A percentile compares a stretch with the other conserved stretches of the same genome.
Conservation (phyloP, 192 early-diverging fungal genomes). For the Obelidium mucronatum region DNA sequence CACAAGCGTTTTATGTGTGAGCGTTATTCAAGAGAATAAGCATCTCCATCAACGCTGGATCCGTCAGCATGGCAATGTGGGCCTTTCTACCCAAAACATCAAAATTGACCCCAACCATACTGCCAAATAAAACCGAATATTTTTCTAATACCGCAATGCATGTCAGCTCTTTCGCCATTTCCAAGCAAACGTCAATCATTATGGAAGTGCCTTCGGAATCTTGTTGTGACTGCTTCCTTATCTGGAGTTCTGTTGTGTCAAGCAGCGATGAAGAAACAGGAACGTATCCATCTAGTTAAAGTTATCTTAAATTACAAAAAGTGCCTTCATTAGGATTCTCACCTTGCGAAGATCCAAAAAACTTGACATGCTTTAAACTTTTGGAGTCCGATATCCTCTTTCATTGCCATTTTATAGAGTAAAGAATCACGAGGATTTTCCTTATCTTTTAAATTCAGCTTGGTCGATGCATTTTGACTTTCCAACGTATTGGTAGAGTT, state of each 20-base stretch:
- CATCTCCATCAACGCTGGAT: slow-evolving; percentile 20
- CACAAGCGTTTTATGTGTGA: neutral
- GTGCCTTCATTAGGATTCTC: neutral
- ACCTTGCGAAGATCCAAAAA: slow-evolving; percentile 39
- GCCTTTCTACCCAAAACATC: slow-evolving; percentile 37
- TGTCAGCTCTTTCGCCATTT: slow-evolving; percentile 24
- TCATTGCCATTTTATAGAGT: slow-evolving; percentile 25
- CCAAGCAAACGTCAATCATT: slow-evolving; percentile 22
- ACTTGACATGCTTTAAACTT: slow-evolving; percentile 29
- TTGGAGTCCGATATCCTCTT: slow-evolving; percentile 13
- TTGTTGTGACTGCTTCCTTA: neutral
- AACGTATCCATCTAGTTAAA: slow-evolving; percentile 20
- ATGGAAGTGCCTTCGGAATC: neutral
- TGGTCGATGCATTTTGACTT: slow-evolving; percentile 25
- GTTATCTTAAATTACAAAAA: neutral
- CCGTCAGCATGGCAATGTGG: slow-evolving; percentile 39
- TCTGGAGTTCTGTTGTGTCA: neutral
- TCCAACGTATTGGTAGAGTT: slow-evolving; percentile 10
- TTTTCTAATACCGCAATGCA: neutral
- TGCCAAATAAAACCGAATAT: slow-evolving; percentile 21
- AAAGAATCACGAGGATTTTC: slow-evolving; percentile 6
- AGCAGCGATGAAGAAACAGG: slow-evolving; percentile 11
- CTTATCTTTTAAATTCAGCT: slow-evolving; percentile 33
- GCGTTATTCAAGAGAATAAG: neutral
- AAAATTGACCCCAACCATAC: neutral